phyloP scores from a whole-genome alignment of 805 yeast species.

The Yamadazyma philogaea region DNA sequence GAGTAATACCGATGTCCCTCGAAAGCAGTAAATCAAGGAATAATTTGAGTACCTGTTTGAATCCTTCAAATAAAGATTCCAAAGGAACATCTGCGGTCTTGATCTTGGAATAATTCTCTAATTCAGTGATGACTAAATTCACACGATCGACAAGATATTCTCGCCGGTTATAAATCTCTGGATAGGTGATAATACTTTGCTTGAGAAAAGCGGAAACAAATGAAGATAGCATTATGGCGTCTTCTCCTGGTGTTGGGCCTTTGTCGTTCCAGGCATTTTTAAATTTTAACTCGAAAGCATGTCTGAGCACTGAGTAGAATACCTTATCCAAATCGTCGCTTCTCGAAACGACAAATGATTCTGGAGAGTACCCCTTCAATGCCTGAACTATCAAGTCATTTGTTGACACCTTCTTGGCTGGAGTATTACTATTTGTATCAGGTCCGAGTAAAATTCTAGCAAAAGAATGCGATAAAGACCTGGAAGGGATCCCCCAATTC shows the following conservation, averaged over 20 bases:
- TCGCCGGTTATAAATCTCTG: conserved; percentile 7
- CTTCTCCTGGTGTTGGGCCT: background rate
- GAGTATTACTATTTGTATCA: conserved; percentile 10
- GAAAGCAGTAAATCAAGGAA: conserved; percentile 6
- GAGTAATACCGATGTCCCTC: background rate
- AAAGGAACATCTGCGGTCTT: conserved; percentile 6
- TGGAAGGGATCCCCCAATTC: conserved; percentile 13
- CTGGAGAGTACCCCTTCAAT: background rate
- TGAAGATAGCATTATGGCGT: conserved; percentile 8
- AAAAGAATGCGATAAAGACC: conserved; percentile 14
- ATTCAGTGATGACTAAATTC: conserved; percentile 11
- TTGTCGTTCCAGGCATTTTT: background rate
- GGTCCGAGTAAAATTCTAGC: conserved; percentile 22
- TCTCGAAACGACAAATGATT: conserved; percentile 8
- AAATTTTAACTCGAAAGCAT: conserved; percentile 9
- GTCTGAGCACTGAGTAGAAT: conserved; percentile 18
- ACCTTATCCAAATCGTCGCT: conserved; percentile 17
- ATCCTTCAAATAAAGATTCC: conserved; percentile 12
- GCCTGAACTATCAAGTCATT: conserved; percentile 5
- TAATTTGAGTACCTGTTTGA: conserved; percentile 9
- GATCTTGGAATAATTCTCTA: conserved; percentile 7
- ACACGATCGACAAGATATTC: conserved; percentile 12
- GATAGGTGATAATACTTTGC: conserved; percentile 3
- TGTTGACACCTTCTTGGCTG: conserved; percentile 16
- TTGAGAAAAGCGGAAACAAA: conserved; percentile 13